phyloP scores from a whole-genome alignment of 2,329 filamentous ascomycete genomes.

The Penicillium fuscoglaucum region DNA sequence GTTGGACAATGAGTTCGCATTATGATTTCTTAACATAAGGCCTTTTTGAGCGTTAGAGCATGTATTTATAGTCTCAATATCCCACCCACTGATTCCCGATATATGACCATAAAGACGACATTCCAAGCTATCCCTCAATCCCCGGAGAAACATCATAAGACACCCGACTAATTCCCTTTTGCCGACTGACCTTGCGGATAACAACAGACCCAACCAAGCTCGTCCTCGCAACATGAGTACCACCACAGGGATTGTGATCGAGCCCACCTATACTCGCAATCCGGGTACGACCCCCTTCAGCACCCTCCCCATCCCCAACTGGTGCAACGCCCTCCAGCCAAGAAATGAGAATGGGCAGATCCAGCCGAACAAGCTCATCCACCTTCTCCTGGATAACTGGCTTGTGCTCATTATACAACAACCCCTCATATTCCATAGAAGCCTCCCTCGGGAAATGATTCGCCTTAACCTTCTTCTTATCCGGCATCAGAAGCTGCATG shows the following conservation, averaged over 20 bases:
- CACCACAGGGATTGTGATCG: conserved; percentile 34
- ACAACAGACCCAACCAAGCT: conserved; percentile 25
- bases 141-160: conserved; percentile 28
- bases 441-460: conserved; percentile 33
- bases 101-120: neutral
- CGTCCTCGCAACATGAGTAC: conserved; percentile 31
- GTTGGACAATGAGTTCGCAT: conserved; percentile 70
- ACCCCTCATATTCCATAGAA: conserved; percentile 31
- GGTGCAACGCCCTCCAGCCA: conserved; percentile 28
- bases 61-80: conserved; percentile 3
- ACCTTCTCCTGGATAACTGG: conserved; percentile 31
- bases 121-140: conserved; percentile 3
- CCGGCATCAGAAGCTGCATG: conserved; percentile 27
- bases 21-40: conserved; percentile 40
- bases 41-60: neutral
- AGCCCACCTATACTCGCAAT: conserved; percentile 32
- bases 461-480: conserved; percentile 32
- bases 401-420: conserved; percentile 34
- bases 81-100: neutral
- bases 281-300: conserved; percentile 18
- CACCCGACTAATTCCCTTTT: conserved; percentile 32
- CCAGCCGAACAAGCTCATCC: conserved; percentile 26
- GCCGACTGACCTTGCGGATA: conserved; percentile 32
- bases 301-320: conserved; percentile 19
- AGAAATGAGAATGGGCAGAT: conserved; percentile 24